A percentile compares a stretch with the other conserved stretches of the same genome.
Conservation (phyloP, 208 protist species). For the Novymonas esmeraldas region DNA sequence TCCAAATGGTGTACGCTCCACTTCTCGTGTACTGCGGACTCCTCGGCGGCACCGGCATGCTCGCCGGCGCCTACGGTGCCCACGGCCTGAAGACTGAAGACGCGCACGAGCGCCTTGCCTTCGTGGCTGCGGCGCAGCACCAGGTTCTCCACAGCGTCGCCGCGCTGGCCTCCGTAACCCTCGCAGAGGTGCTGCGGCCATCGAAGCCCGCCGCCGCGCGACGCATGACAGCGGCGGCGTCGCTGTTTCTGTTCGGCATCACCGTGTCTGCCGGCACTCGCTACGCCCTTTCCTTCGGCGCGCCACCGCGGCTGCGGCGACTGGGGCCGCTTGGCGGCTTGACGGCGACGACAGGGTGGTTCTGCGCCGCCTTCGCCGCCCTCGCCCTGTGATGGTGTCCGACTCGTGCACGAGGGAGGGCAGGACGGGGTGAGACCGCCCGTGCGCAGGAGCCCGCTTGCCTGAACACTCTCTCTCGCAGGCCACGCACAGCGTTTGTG, state of each 20-base stretch:
- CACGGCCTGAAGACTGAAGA: constrained; percentile 20
- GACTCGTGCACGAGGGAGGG: not conserved
- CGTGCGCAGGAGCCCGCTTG: too few species aligned
- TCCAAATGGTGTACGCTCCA: constrained; percentile 6
- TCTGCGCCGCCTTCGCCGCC: constrained; percentile 5
- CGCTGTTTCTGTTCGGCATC: constrained; percentile 22
- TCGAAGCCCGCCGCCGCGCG: constrained; percentile 10
- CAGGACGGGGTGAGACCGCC: not conserved
- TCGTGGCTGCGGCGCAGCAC: constrained; percentile 23
- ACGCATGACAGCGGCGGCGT: constrained; percentile 16
- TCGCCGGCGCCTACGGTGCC: constrained; percentile 23
- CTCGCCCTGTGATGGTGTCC: not conserved
- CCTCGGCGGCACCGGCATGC: constrained; percentile 23
- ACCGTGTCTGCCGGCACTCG: constrained; percentile 37
- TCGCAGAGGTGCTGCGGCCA: not conserved
- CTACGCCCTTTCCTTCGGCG: constrained; percentile 31
- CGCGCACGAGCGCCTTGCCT: constrained; percentile 5
- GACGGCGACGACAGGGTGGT: constrained; percentile 30
- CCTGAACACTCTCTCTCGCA: too few species aligned
- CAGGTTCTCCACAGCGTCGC: constrained; percentile 36
- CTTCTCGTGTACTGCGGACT: constrained; percentile 16
- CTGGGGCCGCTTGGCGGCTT: constrained; percentile 37
- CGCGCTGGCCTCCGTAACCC: constrained; percentile 19
- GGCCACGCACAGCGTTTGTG: too few species aligned
- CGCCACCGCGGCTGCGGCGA: constrained; percentile 13